Base-by-base conservation (phyloP, 2,329 filamentous ascomycete genomes). In the Fusarium subtropicale region DNA sequence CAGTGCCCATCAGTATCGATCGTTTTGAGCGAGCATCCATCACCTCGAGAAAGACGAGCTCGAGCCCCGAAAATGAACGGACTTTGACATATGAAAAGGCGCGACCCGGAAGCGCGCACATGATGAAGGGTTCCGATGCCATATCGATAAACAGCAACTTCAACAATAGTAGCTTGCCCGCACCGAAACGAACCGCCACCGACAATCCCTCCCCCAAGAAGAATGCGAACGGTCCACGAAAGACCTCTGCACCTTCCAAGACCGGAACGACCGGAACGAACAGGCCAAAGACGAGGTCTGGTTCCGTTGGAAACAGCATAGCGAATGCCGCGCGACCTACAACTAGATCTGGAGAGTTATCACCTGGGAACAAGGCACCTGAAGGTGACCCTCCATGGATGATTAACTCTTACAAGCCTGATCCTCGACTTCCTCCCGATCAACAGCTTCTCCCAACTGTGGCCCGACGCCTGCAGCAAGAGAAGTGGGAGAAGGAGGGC, bases 361-460 rank as follows among this genome's bases (percentile, higher is more conserved):
- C 81, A 42, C 74, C 80, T 33, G 77, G 74, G 79, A 75, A 79
- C 85, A 88, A 93, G 76, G 88, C 90, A 42, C 94, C 94, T 1
- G 96, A 98, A 82, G 96, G 96, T 22, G 95, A 98, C 56, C 94
- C 96, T 12, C 96, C 96, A 53, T 99, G 96, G 96, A 88, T 98
- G 80, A 88, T 96, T 46, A 92, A 92, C 24, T 93, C 97, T 80
- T 99, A 97, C 80, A 97, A 97, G 76, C 96, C 96, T 1, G 96
- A 99, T 77, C 96, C 96, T 31, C 91, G 94, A 64, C 84, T 99
- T 34, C 96, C 96, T 8, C 96, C 94, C 0, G 96, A 99, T 66
- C 92, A 99, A 79, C 96, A 99, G 77, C 90, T 99, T 55, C 88
- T 99, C 13, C 96, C 96, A 1, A 98, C 96, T 0, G 94, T 98